These are phyloP conservation scores for Kwoniella shandongensis DNA, from an alignment of 768 basidiomycete species.

Conservation along the genomic window DNA sequence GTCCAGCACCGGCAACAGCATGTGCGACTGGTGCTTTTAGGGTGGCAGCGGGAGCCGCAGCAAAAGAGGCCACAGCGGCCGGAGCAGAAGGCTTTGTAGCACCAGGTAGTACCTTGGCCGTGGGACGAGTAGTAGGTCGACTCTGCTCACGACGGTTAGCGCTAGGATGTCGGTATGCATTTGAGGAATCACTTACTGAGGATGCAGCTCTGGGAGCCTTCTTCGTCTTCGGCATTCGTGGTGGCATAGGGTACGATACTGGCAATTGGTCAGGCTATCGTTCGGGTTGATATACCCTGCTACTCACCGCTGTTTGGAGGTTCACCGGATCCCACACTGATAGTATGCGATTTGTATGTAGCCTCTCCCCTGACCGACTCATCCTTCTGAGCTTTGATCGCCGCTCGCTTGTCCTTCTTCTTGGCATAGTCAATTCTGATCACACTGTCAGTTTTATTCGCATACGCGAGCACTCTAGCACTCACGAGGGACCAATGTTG, in stretches of 20 bases:
- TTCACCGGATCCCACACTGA: slow-evolving; percentile 86
- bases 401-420: slow-evolving; percentile 92
- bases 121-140: slow-evolving; percentile 56
- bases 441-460: slow-evolving; percentile 9
- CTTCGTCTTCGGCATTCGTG: slow-evolving; percentile 85
- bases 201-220: slow-evolving; percentile 61
- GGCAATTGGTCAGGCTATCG: not conserved
- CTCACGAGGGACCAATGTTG: slow-evolving; percentile 74
- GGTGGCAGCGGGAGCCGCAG: slow-evolving; percentile 31
- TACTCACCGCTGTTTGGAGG: slow-evolving; percentile 64
- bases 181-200: slow-evolving; percentile 17
- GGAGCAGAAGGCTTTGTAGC: slow-evolving; percentile 65
- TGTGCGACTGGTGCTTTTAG: slow-evolving; percentile 8
- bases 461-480: slow-evolving; percentile 21
- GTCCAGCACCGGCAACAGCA: slow-evolving; percentile 46
- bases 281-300: not conserved
- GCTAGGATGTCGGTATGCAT: not conserved
- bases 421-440: slow-evolving; percentile 81
- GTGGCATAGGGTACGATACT: slow-evolving; percentile 76
- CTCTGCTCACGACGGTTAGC: slow-evolving; percentile 16
- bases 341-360: slow-evolving; percentile 87
- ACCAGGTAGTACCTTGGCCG: slow-evolving; percentile 51
- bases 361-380: slow-evolving; percentile 77
- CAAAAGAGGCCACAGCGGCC: slow-evolving; percentile 57
- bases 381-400: slow-evolving; percentile 85